These are phyloP conservation scores for Chlorella sp. DNA, from an alignment of 139 green algal genomes.

Conservation along the genomic window DNA sequence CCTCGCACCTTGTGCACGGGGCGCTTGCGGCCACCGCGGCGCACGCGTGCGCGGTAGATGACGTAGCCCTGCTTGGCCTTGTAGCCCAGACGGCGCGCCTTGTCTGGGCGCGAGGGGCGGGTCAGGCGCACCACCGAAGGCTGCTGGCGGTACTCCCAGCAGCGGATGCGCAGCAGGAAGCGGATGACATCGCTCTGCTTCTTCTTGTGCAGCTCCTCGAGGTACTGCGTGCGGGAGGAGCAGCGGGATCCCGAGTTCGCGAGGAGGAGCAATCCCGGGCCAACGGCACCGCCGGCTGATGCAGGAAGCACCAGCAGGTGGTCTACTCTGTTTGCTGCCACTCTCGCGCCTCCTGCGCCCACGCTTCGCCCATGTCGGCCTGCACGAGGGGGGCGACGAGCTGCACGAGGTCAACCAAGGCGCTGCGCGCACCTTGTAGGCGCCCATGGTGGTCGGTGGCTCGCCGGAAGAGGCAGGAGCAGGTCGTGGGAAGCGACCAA, in stretches of 20 bases:
- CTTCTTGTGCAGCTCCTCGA: constrained; percentile 97
- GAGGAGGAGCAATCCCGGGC: too few species aligned
- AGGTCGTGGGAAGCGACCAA: too few species aligned
- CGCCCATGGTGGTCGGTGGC: constrained; percentile 28
- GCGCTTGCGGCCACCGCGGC: constrained; percentile 93
- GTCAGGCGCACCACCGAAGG: constrained; percentile 82
- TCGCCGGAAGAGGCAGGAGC: constrained; percentile 12
- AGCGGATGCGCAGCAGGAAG: constrained; percentile 97
- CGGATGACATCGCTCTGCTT: constrained; percentile 99
- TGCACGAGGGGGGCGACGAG: too few species aligned
- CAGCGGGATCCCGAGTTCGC: background rate
- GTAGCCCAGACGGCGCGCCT: constrained; percentile 95
- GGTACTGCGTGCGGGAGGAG: constrained; percentile 89
- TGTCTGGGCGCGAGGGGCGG: constrained; percentile 89
- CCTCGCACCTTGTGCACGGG: constrained; percentile 84
- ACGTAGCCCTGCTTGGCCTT: constrained; percentile 97
- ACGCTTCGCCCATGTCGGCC: too few species aligned
- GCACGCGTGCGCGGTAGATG: constrained; percentile 93
- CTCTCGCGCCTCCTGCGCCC: background rate
- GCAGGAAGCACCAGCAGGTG: background rate
- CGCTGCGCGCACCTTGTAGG: constrained; percentile 45
- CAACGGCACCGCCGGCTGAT: background rate
- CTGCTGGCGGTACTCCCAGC: constrained; percentile 99
- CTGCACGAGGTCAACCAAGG: too few species aligned
- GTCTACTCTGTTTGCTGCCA: background rate